These are phyloP conservation scores for Coemansia sp. DNA, from an alignment of 192 early-diverging fungal species.

Conservation along the genomic window DNA sequence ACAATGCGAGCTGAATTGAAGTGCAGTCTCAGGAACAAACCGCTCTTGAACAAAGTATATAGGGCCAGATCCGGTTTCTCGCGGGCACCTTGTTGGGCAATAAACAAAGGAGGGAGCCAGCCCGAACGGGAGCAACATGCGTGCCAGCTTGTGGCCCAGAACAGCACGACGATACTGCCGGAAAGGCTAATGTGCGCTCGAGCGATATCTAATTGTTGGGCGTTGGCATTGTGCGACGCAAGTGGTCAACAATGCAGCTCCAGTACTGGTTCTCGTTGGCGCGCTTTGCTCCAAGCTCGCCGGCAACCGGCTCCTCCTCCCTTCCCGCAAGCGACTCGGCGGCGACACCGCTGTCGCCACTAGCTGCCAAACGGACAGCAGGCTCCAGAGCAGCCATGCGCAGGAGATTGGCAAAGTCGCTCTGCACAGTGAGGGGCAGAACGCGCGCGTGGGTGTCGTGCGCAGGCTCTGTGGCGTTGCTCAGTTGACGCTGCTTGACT, in stretches of 20 bases:
- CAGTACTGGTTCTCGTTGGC: slow-evolving; percentile 54
- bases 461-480: background rate
- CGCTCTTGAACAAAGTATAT: background rate
- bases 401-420: slow-evolving; percentile 52
- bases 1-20: background rate
- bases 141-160: too few relatives aligned
- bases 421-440: slow-evolving; percentile 39
- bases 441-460: background rate
- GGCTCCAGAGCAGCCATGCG: slow-evolving; percentile 31
- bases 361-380: background rate
- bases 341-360: background rate
- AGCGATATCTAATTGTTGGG: background rate
- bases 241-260: slow-evolving; percentile 49
- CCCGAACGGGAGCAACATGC: slow-evolving; percentile 1
- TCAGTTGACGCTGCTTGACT: slow-evolving; percentile 17
- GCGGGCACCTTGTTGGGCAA: background rate
- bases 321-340: too few relatives aligned
- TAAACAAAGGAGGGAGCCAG: background rate
- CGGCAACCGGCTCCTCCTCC: slow-evolving; percentile 28
- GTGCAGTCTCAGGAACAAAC: slow-evolving; percentile 1
- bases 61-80: slow-evolving; percentile 3
- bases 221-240: slow-evolving; percentile 22
- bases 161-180: too few relatives aligned
- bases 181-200: too few relatives aligned
- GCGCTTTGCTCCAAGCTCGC: slow-evolving; percentile 3